Base-by-base conservation (phyloP, 305 asterid genomes). In the Rubia peregrina region DNA sequence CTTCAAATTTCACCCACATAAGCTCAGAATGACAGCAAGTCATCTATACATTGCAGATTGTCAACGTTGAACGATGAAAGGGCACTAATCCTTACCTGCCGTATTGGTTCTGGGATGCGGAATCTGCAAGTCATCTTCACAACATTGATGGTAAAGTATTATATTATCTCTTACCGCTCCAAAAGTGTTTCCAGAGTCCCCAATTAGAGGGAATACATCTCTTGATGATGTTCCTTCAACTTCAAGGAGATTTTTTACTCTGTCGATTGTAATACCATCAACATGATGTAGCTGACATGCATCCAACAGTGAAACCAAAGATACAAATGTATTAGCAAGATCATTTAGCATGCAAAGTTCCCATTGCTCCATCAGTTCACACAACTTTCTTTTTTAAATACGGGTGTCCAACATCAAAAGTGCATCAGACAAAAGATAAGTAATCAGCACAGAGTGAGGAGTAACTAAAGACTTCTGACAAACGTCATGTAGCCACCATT, bases 91-190 rank as follows among this genome's bases (percentile, higher is more conserved):
- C 42, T 79, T 22, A 87, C 98, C 95, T 92, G 98, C 67, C 98
- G 81, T 78, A 70, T 86, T 81, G 97, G 95, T 81, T 92, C 98
- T 44, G 98, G 96, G 74, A 92, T 85, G 67, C 96, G 92, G 76
- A 80, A 90, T 80, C 70, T 84, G 80, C 96, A 84, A 68, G 83
- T 84, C 65, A 82, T 76, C 78, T 83, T 86, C 74, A 86, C 96
- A 73, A 90, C 71, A 48, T 83, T 70, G 73, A 83, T n/a, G n/a
- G n/a, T n/a, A n/a, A n/a, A n/a, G n/a, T n/a, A n/a, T n/a, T n/a
- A n/a, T n/a, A n/a, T n/a, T n/a, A n/a, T 65, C 57, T 61, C 88
- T 75, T 76, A 91, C 97, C 48, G 85, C 96, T 77, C 97, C 98
- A 73, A 85, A 82, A 55, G 87, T 84, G 79, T 82, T 79, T 42